Conservation (phyloP, 2,329 filamentous ascomycete species). For the Xylaria multiplex region DNA sequence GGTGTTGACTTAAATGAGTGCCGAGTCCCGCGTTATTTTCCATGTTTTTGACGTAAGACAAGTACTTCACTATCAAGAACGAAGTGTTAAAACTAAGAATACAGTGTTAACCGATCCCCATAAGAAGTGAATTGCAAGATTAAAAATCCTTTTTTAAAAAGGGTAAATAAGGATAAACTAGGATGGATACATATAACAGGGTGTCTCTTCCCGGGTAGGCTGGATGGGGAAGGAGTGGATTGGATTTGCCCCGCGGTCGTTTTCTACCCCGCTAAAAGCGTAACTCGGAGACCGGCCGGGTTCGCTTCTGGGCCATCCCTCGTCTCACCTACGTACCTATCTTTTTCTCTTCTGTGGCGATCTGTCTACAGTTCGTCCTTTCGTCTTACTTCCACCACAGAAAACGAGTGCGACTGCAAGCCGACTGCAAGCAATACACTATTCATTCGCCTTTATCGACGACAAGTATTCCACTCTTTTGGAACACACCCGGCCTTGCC, state of each 20-base stretch:
- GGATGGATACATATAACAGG: too few species aligned
- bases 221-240: conserved; percentile 2
- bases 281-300: neutral
- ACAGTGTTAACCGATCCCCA: neutral
- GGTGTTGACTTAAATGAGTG: neutral
- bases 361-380: conserved; percentile 7
- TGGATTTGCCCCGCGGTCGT: conserved; percentile 30
- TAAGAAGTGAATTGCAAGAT: neutral
- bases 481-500: conserved; percentile 9
- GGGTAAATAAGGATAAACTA: neutral
- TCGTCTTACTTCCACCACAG: conserved; percentile 23
- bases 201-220: conserved; percentile 15
- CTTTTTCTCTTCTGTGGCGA: conserved; percentile 10
- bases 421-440: neutral
- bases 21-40: neutral
- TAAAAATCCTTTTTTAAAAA: neutral
- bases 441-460: conserved; percentile 4
- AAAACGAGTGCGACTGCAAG: conserved; percentile 20
- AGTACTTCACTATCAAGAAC: neutral
- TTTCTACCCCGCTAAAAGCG: conserved; percentile 32
- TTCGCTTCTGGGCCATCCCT: conserved; percentile 10
- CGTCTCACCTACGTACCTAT: conserved; percentile 14
- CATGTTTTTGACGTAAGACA: neutral
- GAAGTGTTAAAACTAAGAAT: neutral
- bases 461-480: conserved; percentile 9